Percentiles rank a stretch among this genome's conserved stretches.
Conservation (phyloP, 768 basidiomycete genomes). For the Amanita rimosa region DNA sequence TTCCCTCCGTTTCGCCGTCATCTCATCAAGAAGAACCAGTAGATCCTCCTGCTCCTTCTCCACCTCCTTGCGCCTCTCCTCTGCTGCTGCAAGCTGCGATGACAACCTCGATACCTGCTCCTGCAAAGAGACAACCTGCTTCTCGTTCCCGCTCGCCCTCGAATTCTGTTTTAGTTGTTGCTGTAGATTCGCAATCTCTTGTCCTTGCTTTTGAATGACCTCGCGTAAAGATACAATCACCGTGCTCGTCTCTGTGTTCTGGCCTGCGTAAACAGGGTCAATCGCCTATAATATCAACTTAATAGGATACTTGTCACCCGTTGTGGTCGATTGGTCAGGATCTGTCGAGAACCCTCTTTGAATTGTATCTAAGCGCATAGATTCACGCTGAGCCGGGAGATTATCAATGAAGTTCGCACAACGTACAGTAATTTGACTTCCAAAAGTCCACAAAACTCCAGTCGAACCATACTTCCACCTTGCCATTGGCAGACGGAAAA, state of each 20-base stretch:
- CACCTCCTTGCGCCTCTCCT: conserved; percentile 64
- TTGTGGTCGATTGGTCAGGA: conserved; percentile 51
- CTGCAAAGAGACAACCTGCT: conserved; percentile 26
- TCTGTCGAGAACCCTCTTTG: conserved; percentile 64
- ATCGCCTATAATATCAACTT: not conserved
- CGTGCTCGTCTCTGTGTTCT: conserved; percentile 67
- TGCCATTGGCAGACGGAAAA: conserved; percentile 35
- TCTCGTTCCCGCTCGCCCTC: conserved; percentile 15
- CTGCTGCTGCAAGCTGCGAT: conserved; percentile 35
- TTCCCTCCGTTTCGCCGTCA: conserved; percentile 70
- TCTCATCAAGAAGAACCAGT: conserved; percentile 85
- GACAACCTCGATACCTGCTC: conserved; percentile 35
- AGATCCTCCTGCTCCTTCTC: conserved; percentile 98
- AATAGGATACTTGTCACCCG: conserved; percentile 35
- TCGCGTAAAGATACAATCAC: conserved; percentile 78
- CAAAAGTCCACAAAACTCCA: conserved; percentile 98
- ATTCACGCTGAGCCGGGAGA: not conserved
- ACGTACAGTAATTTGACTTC: conserved; percentile 94
- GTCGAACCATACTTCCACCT: conserved; percentile 93
- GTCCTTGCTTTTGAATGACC: conserved; percentile 71
- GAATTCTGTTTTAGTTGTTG: conserved; percentile 37
- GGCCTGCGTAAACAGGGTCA: conserved; percentile 26
- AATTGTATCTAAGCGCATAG: conserved; percentile 58
- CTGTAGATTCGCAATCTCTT: conserved; percentile 65
- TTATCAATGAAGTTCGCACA: not conserved